Base-by-base conservation (phyloP, 148 eudicot genomes). In the Camellia granthamiana region DNA sequence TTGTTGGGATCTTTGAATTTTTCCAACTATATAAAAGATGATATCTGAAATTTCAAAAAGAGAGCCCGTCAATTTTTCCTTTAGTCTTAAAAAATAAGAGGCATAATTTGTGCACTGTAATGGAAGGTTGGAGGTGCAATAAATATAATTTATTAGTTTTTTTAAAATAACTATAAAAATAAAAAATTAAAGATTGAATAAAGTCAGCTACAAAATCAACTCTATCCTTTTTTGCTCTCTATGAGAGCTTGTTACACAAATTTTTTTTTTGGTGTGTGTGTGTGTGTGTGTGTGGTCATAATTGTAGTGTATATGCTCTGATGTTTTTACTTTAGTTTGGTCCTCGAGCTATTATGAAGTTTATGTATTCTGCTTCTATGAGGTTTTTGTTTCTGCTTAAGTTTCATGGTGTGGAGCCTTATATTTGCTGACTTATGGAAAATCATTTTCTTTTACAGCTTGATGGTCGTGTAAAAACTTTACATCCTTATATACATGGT, bases 391-490 rank as follows among this genome's bases (percentile, higher is more conserved):
- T 47, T 69, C 19, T 60, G 30, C 4, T 4, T 42, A 42, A 19
- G 21, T 2, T 44, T 59, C 42, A 55, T 68, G 41, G 43, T 3
- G 61, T 8, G 61, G n/a, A 67, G 5, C 19, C 54, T 42, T 70
- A 46, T 44, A 6, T 19, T 55, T 56, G 15, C 14, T 6, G 4
- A 65, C 6, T 77, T 9, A 16, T 14, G 52, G 30, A 49, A 71
- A 41, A 11, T 60, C 42, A 11, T 23, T 66, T 3, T 74, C 43
- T 41, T 82, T 81, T 83, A 46, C 92, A 97, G 99, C 99, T 97
- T 82, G 99, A 97, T 88, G 99, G 99, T 62, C 99, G 99, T 83
- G 99, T 97, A 79, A 97, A 97, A 90, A 97, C 98, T 64, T 88
- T 97, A 78, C 99, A 97, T 88, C 99, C 99, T 49, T 78, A 64